Conservation (phyloP, 225 moss, liverwort and hornwort species). For the Asterella californica region DNA sequence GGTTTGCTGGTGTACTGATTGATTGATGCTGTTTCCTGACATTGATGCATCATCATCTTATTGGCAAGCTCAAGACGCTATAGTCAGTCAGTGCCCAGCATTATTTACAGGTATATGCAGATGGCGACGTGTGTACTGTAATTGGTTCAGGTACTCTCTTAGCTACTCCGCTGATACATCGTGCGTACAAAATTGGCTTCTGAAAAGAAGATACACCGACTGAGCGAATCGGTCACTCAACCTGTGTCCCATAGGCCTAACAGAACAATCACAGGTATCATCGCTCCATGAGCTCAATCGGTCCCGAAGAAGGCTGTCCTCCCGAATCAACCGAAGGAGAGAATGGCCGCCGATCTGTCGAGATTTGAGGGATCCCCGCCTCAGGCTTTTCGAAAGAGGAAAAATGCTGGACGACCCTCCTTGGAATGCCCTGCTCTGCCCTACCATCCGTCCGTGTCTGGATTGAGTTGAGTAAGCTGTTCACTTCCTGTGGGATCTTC, state of each 20-base stretch:
- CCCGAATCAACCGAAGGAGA: not conserved
- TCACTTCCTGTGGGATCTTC: constrained; percentile 11
- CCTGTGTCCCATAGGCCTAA: not conserved
- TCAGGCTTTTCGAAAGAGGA: not conserved
- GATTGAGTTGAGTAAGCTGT: constrained; percentile 1
- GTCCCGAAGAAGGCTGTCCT: constrained; percentile 1
- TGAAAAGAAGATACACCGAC: constrained; percentile 9
- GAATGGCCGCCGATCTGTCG: not conserved
- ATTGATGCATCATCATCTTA: not conserved
- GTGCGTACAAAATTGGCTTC: constrained; percentile 14
- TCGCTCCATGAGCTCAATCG: constrained; percentile 2
- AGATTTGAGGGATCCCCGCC: not conserved
- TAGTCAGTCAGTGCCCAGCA: constrained; percentile 1
- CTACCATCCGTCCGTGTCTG: not conserved
- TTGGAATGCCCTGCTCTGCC: not conserved
- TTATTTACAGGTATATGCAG: constrained; percentile 21
- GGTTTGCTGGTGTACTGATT: constrained; percentile 14
- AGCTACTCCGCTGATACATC: constrained; percentile 14
- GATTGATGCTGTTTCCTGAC: too few species aligned
- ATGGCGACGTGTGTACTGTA: constrained; percentile 12
- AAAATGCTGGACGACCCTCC: not conserved
- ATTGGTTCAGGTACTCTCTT: not conserved
- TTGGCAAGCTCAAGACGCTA: not conserved
- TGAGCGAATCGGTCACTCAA: not conserved
- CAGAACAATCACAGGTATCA: constrained; percentile 1